These are phyloP conservation scores for Sclerotinia borealis DNA, from an alignment of 2,329 filamentous ascomycete species.

Conservation along the genomic window DNA sequence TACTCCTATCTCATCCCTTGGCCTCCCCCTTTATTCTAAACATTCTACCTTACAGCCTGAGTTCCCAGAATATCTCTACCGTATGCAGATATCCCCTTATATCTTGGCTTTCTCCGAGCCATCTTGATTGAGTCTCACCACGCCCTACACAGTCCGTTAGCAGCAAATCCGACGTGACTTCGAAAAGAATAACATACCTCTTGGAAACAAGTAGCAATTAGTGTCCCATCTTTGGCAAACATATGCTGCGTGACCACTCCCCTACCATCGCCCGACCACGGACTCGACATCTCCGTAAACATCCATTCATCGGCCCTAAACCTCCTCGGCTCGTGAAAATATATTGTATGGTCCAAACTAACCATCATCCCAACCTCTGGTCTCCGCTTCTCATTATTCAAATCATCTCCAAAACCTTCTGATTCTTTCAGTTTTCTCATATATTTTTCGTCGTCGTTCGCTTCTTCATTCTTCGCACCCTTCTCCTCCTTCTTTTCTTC, in stretches of 20 bases:
- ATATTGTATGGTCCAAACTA: slow-evolving; percentile 68
- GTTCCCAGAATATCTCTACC: background rate
- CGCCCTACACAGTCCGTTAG: slow-evolving; percentile 22
- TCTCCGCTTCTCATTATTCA: slow-evolving; percentile 45
- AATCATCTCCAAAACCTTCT: slow-evolving; percentile 35
- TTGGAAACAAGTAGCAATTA: slow-evolving; percentile 75
- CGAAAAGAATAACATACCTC: slow-evolving; percentile 44
- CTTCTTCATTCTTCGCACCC: slow-evolving; percentile 3
- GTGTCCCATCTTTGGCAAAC: slow-evolving; percentile 61
- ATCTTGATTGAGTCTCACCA: slow-evolving; percentile 28
- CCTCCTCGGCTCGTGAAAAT: slow-evolving; percentile 55
- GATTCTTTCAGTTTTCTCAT: slow-evolving; percentile 36
- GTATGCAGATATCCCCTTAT: background rate
- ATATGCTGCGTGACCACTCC: slow-evolving; percentile 72
- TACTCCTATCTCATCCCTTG: too few relatives aligned
- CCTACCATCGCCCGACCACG: slow-evolving; percentile 72
- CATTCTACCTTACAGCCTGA: background rate
- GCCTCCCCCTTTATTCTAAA: background rate
- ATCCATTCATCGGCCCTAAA: slow-evolving; percentile 68
- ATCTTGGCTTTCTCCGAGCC: slow-evolving; percentile 14
- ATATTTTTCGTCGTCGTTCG: slow-evolving; percentile 44
- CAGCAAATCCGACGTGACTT: background rate
- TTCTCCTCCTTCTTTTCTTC: slow-evolving; percentile 10
- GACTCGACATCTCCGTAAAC: slow-evolving; percentile 72
- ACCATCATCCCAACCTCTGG: slow-evolving; percentile 79